A percentile compares a stretch with the other conserved stretches of the same genome.
Conservation (phyloP, 179 eudicot genomes). For the Carnegiea gigantea region DNA sequence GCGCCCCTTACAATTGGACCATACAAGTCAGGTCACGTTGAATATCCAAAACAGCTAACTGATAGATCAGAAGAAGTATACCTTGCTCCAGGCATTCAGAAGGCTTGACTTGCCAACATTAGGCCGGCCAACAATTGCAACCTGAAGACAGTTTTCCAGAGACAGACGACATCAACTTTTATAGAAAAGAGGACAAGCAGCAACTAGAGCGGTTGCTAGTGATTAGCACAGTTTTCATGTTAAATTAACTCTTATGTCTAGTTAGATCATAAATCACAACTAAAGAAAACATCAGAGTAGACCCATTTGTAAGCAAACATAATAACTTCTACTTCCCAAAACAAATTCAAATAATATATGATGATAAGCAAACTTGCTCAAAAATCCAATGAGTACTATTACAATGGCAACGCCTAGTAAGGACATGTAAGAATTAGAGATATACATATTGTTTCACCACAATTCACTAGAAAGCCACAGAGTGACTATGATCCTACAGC, state of each 20-base stretch:
- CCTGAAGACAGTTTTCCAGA: slow-evolving; percentile 46
- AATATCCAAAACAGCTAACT: neutral
- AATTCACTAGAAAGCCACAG: neutral
- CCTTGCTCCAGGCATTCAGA: slow-evolving; percentile 98
- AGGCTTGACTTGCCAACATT: slow-evolving; percentile 99
- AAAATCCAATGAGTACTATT: neutral
- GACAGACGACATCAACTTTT: neutral
- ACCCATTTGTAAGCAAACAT: neutral
- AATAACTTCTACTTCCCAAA: neutral
- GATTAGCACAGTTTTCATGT: no score
- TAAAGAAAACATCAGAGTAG: neutral
- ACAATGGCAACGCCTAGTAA: neutral
- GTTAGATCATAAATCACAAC: neutral
- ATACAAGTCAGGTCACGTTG: slow-evolving; percentile 5
- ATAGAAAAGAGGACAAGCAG: neutral
- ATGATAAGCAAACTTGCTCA: neutral
- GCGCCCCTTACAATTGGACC: neutral
- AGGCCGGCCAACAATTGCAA: slow-evolving; percentile 97
- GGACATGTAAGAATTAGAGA: neutral
- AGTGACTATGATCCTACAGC: neutral
- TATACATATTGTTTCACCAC: no score
- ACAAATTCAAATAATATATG: neutral
- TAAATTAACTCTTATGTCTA: neutral
- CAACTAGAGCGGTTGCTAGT: neutral
- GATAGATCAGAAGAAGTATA: slow-evolving; percentile 34